Conservation (phyloP, 129 eudicot species). For the Flaveria bidentis region DNA sequence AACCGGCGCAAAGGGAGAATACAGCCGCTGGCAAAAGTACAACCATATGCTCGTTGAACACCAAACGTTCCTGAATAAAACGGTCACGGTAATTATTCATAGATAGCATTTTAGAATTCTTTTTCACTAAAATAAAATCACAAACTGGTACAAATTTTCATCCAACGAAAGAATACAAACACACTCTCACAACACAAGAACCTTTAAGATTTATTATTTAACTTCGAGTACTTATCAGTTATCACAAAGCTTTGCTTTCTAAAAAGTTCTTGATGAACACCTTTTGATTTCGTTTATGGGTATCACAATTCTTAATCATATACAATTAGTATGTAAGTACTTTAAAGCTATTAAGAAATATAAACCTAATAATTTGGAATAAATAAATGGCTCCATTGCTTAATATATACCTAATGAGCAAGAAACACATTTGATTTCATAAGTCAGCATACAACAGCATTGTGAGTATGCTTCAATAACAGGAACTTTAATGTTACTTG, state of each 20-base stretch:
- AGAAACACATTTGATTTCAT: neutral
- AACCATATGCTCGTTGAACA: constrained; percentile 61
- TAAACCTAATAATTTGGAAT: neutral
- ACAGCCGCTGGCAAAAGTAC: constrained; percentile 70
- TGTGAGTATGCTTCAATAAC: neutral
- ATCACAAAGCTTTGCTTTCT: neutral
- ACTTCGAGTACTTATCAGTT: neutral
- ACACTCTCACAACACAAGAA: neutral
- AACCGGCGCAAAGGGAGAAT: constrained; percentile 79
- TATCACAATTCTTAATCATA: neutral
- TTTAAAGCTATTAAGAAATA: neutral
- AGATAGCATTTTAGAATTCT: constrained; percentile 1
- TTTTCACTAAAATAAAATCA: constrained; percentile 1
- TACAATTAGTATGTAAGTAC: neutral
- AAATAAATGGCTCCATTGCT: neutral
- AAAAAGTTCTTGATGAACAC: constrained; percentile 1
- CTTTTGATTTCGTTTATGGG: neutral
- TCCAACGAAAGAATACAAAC: neutral
- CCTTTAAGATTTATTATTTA: constrained; percentile 8
- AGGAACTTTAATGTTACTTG: neutral
- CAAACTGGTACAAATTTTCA: constrained; percentile 13
- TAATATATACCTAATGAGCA: neutral
- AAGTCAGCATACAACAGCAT: neutral
- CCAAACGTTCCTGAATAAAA: constrained; percentile 52
- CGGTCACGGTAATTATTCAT: constrained; percentile 8